Base-by-base conservation (phyloP, 495 filamentous ascomycete species). In the Durotheca rogersii region DNA sequence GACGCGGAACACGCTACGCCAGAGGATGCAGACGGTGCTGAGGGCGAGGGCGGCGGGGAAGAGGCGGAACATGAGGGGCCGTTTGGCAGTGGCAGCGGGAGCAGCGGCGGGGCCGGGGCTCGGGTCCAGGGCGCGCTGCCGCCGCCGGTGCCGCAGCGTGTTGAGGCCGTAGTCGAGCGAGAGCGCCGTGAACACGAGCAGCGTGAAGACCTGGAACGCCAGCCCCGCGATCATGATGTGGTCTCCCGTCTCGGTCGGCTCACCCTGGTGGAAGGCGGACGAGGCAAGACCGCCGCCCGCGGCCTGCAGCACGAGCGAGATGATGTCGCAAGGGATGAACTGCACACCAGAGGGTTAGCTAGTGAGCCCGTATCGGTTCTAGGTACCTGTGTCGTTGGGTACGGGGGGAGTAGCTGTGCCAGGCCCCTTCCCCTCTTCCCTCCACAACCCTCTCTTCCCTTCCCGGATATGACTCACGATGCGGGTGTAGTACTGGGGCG, bases 141-240 rank as follows among this genome's bases (percentile, higher is more conserved):
- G 20, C 18, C 46, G 67, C 17, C 29, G 47, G 34, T 60, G 60
- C 9, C 39, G 56, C 50, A 57, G 37, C n/a, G 58, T 60, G 57
- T 61, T 69, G 56, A 66, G 48, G 39, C 61, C 58, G 56, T 76
- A 81, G 45, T 79, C 73, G 36, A 52, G 15, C 3, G 67, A 60
- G 7, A 76, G 52, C 20, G 65, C 41, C 39, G 75, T 69, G 67
- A 80, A 81, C 36, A 73, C 52, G 7, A 74, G 53, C 9, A 81
- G 70, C 1, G 73, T 77, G 30, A 78, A 33, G 38, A 81, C 74
- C 60, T 87, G 80, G 54, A 76, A 76, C 18, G 73, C 47, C 0
- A 88, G 69, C 38, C 85, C 85, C 0, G 79, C 81, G 41, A 87
- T 73, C 80, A 88, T 85, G 66, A 84, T 78, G 62, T 84, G 68